Evolutionary conservation across 108 stramenopile species (phyloP).

Genomic region (Schizochytrium sp.): DNA sequence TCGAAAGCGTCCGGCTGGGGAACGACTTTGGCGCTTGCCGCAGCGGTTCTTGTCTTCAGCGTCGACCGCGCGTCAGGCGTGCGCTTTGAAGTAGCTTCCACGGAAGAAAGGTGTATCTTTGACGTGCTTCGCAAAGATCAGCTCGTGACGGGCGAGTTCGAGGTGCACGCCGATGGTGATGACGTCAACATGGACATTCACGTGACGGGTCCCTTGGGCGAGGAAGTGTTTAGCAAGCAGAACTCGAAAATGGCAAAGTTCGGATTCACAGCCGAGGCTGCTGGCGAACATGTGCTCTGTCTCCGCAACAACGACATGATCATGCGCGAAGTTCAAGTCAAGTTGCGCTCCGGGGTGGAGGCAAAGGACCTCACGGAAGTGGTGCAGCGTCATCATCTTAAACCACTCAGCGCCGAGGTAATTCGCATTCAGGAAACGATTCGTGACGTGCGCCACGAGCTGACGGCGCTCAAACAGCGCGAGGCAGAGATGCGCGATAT

Average conservation of each 20-base stretch:
- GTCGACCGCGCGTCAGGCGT: not conserved
- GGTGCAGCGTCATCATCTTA: not conserved
- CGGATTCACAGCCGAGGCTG: not conserved
- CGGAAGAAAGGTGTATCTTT: not conserved
- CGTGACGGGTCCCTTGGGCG: not conserved
- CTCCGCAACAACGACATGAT: constrained; percentile 1
- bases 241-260: not conserved
- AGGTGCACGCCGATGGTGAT: not conserved
- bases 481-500: not conserved
- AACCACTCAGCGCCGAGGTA: not conserved
- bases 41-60: no score
- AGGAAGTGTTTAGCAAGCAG: not conserved
- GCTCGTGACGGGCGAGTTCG: constrained; percentile 2
- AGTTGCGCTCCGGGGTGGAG: not conserved
- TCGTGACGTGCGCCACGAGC: not conserved
- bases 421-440: not conserved
- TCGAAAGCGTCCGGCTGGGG: no score
- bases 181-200: not conserved
- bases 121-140: not conserved
- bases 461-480: not conserved
- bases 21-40: no score
- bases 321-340: not conserved
- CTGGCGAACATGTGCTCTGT: not conserved
- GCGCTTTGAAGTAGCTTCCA: not conserved
- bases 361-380: not conserved